phyloP scores from a whole-genome alignment of 179 eudicot species.

The Monotropa hypopitys region DNA sequence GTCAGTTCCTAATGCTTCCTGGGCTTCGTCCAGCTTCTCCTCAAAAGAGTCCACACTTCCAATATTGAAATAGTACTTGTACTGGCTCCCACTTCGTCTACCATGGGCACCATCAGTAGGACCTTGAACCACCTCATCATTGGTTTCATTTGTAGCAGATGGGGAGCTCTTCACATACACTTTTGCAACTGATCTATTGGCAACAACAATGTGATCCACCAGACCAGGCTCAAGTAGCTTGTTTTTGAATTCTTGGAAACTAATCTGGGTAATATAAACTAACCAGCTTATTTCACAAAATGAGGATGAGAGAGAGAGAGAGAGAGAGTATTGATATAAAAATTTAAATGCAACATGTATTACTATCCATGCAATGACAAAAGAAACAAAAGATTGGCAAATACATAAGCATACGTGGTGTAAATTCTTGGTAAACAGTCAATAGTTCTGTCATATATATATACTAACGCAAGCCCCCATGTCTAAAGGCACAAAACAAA shows the following conservation, averaged over 20 bases:
- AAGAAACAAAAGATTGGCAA: neutral
- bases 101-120: slow-evolving; percentile 26
- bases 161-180: slow-evolving; percentile 47
- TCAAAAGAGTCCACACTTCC: slow-evolving; percentile 70
- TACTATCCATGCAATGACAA: neutral
- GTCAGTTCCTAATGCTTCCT: slow-evolving; percentile 51
- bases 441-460: neutral
- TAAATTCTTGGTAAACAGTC: neutral
- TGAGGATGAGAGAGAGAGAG: neutral
- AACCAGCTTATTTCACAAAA: neutral
- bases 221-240: slow-evolving; percentile 64
- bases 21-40: slow-evolving; percentile 68
- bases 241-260: slow-evolving; percentile 72
- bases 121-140: slow-evolving; percentile 26
- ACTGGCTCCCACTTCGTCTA: slow-evolving; percentile 27
- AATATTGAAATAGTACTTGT: slow-evolving; percentile 50
- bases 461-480: too few relatives aligned
- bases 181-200: slow-evolving; percentile 59
- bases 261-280: slow-evolving; percentile 33
- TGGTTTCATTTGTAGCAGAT: slow-evolving; percentile 19
- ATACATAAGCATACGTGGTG: neutral
- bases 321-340: neutral
- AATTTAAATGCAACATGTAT: neutral
- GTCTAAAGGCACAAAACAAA: too few relatives aligned
- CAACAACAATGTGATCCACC: slow-evolving; percentile 54